Base-by-base conservation (phyloP, 2,329 filamentous ascomycete species). In the Arthroderma uncinatum region DNA sequence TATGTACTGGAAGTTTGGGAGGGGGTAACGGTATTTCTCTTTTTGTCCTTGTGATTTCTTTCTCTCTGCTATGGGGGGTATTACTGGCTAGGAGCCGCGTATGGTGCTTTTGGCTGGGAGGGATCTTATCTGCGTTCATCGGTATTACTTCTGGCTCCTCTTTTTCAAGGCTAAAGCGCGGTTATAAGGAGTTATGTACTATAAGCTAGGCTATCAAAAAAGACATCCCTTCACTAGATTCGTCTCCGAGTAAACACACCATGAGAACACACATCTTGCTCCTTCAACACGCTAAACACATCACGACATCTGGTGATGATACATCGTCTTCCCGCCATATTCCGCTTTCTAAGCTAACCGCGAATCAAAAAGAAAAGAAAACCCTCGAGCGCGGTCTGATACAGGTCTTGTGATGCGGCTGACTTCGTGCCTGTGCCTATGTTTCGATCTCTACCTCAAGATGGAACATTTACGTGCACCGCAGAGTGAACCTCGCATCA, bases 1-100 rank as follows among this genome's bases (percentile, higher is more conserved):
- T n/a, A n/a, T n/a, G n/a, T n/a, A n/a, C n/a, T n/a, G n/a, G n/a
- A n/a, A n/a, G n/a, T n/a, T n/a, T n/a, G n/a, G n/a, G n/a, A 30
- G 25, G 47, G 47, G 1, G 25, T n/a, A 52, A 30, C 6, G 8
- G 25, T 10, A 10, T 36, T 48, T 54, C 28, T 10, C 33, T 33
- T 57, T 30, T 19, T 47, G n/a, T 54, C 54, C 25, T 30, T 37
- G 7, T 53, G 9, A 34, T 53, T 28, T 53, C n/a, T 48, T 12
- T 48, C 23, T 48, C 9, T 53, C 25, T 30, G n/a, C 21, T 48
- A 34, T 48, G 21, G 44, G 16, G 4, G 44, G 36, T 39, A 10
- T 39, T 10, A 6, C 4, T 4, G 36, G 36, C 14, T 16, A 12
- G n/a, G 39, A 42, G 39, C 39, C 9, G 23, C 39, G 39, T 16